Conservation (phyloP, 441 rosid species). For the Brassica hybrid region DNA sequence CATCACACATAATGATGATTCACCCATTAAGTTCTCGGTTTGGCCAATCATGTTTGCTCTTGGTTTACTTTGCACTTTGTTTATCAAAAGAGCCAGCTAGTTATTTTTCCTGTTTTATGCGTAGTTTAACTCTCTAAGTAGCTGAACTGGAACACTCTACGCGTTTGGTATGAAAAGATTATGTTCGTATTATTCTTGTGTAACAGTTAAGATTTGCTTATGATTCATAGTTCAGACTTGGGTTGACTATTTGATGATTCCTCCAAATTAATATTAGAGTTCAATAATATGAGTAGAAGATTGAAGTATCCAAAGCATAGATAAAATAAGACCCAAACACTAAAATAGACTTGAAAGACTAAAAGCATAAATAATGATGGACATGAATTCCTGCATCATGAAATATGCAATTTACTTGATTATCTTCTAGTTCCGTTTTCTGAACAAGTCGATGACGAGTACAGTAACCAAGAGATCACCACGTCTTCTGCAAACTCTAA, state of each 20-base stretch:
- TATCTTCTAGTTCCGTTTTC: background rate
- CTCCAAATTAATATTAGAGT: too few relatives aligned
- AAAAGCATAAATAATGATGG: background rate
- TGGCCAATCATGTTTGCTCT: constrained; percentile 41
- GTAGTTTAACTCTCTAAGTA: background rate
- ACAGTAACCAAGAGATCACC: background rate
- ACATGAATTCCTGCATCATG: background rate
- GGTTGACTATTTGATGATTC: too few relatives aligned
- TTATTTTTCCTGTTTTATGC: background rate
- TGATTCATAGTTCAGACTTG: too few relatives aligned
- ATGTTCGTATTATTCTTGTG: too few relatives aligned
- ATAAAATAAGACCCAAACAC: background rate
- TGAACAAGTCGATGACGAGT: background rate
- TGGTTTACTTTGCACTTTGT: constrained; percentile 26
- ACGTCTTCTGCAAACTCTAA: background rate
- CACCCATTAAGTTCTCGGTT: constrained; percentile 30
- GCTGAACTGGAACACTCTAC: background rate
- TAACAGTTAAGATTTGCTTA: too few relatives aligned
- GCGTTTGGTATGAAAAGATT: background rate
- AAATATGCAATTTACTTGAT: background rate
- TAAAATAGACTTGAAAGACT: background rate
- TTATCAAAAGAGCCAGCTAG: constrained; percentile 1
- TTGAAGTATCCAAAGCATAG: too few relatives aligned
- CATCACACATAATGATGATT: constrained; percentile 3
- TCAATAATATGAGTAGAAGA: too few relatives aligned